phyloP scores from a whole-genome alignment of 257 asterid species.

The Salvia rosmarinus region DNA sequence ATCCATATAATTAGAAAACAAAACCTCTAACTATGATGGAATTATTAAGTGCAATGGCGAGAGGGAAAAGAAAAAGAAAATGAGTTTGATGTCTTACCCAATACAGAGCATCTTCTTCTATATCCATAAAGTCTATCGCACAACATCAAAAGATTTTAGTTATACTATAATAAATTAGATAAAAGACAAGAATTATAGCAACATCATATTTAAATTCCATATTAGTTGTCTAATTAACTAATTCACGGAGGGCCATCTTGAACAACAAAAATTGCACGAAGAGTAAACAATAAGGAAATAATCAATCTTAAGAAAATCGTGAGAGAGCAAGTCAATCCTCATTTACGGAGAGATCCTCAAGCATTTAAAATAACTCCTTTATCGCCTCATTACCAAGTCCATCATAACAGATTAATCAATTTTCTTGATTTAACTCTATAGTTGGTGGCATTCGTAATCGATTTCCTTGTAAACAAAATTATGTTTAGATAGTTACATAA shows the following conservation, averaged over 20 bases:
- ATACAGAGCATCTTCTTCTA: no score
- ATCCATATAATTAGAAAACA: no score
- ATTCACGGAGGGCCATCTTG: not conserved
- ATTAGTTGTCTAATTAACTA: not conserved
- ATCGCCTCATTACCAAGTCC: conserved; percentile 9
- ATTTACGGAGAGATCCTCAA: not conserved
- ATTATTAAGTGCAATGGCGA: no score
- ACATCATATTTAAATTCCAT: no score
- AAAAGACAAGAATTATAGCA: no score
- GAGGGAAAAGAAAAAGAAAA: no score
- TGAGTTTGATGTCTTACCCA: no score
- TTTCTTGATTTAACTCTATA: not conserved
- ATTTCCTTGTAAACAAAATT: not conserved
- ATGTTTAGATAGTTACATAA: not conserved
- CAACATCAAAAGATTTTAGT: no score
- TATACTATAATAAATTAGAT: no score
- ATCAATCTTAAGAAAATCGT: conserved; percentile 19
- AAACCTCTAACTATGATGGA: no score
- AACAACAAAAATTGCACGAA: not conserved
- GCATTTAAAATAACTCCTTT: not conserved
- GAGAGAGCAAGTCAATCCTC: not conserved
- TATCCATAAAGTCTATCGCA: no score
- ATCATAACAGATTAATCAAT: not conserved
- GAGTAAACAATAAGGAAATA: not conserved
- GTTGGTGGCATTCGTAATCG: conserved; percentile 2